These are phyloP conservation scores for Phyllosticta ampelicida DNA, from an alignment of 2,329 filamentous ascomycete genomes.

Conservation along the genomic window DNA sequence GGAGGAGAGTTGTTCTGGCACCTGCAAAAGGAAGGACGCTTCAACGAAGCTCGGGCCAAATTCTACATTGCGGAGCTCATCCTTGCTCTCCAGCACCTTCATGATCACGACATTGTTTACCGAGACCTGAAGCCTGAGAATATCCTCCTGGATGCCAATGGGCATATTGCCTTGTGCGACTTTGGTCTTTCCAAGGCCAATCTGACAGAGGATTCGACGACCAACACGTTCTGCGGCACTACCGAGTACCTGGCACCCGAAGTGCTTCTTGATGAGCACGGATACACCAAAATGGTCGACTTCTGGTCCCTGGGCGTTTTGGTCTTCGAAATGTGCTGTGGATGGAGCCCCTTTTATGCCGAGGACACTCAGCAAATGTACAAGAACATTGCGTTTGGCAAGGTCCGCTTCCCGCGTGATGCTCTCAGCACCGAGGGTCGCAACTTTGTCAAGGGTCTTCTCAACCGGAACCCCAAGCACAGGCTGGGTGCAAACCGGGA, in stretches of 20 bases:
- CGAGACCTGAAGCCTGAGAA: conserved; percentile 97
- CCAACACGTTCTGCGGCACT: conserved; percentile 97
- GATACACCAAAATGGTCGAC: conserved; percentile 99
- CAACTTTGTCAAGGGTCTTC: conserved; percentile 94
- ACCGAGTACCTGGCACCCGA: conserved; percentile 96
- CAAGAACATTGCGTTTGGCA: conserved; percentile 99
- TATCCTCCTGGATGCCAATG: conserved; percentile 90
- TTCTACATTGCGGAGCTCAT: conserved; percentile 99
- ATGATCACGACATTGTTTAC: conserved; percentile 96
- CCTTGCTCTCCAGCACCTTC: conserved; percentile 84
- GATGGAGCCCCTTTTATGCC: conserved; percentile 97
- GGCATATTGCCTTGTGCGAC: conserved; percentile 94
- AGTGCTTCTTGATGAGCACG: conserved; percentile 87
- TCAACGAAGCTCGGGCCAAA: conserved; percentile 88
- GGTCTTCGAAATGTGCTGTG: conserved; percentile 99
- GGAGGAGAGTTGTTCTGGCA: conserved; percentile 98
- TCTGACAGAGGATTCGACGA: conserved; percentile 91
- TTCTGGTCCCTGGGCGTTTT: conserved; percentile 98
- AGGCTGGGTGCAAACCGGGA: conserved; percentile 83
- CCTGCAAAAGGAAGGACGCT: conserved; percentile 90
- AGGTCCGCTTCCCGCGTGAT: conserved; percentile 91
- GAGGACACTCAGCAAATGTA: conserved; percentile 99
- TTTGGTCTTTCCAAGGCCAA: conserved; percentile 98
- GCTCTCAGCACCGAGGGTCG: conserved; percentile 88
- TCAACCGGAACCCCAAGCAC: conserved; percentile 96